Base-by-base conservation (phyloP, 257 asterid genomes). In the Scutellaria barbata region DNA sequence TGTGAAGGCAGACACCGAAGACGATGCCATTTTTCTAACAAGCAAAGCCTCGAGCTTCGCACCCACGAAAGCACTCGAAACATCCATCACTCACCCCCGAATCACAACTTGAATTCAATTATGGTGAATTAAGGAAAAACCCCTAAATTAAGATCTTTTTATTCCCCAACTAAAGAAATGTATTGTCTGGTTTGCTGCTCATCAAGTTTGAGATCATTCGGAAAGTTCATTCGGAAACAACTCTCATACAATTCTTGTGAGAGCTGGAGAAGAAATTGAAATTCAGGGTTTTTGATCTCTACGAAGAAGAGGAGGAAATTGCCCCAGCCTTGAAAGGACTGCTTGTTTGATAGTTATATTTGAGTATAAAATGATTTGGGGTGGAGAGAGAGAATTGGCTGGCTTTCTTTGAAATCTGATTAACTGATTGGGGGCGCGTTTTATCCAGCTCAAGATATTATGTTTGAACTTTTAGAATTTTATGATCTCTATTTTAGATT, bases 11-110 rank as follows among this genome's bases (percentile, higher is more conserved):
- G 83, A 68, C 20, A 64, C 30, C 8, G 85, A 63, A 2, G 80
- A 73, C 80, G 88, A 70, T 81, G 92, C 51, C 77, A 83, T 61
- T 30, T 82, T 81, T 76, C 87, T 81, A 69, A 79, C 68, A 48
- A 86, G 79, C 60, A 93, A 70, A 55, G 89, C 82, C 75, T 92
- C 97, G 42, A 90, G 85, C 88, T 90, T 93, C 2, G 93, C 85
- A 42, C 88, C 96, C 11, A 89, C 83, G 68, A 88, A 86, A 55
- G 92, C 85, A 62, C 85, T 83, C 50, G 95, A 84, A 16, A 87
- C 91, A 18, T 90, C 96, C 98, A 92, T 92, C 72, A 10, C 13
- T 8, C 52, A 18, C 69, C 39, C 30, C 52, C 65, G 30, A 10
- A 39, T 70, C 51, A 12, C 57, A 55, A 57, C 53, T 39, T 42